A percentile compares a stretch with the other conserved stretches of the same genome.
phyloP scores from a whole-genome alignment of 257 asterid species.

The Scutellaria baicalensis region DNA sequence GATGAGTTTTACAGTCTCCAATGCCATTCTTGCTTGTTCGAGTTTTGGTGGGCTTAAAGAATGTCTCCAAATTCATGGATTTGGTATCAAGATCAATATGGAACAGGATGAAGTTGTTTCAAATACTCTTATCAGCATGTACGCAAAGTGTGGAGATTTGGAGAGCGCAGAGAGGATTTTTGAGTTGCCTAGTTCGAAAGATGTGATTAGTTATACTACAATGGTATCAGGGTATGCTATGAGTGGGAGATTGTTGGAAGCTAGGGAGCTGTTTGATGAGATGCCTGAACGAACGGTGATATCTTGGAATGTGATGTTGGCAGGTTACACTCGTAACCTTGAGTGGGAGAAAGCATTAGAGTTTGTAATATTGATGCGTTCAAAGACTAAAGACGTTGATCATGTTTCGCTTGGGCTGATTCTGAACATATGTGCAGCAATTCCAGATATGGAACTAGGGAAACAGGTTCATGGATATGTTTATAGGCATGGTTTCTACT shows the following conservation, averaged over 20 bases:
- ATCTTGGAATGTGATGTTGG: constrained; percentile 81
- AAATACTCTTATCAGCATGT: constrained; percentile 56
- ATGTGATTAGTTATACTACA: constrained; percentile 48
- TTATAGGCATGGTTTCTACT: constrained; percentile 45
- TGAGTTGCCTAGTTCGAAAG: constrained; percentile 38
- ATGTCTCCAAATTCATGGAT: constrained; percentile 73
- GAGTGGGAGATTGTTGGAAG: constrained; percentile 44
- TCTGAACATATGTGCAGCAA: constrained; percentile 50
- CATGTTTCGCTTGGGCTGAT: constrained; percentile 55
- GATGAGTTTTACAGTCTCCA: constrained; percentile 64
- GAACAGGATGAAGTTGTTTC: constrained; percentile 51
- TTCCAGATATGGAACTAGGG: constrained; percentile 59
- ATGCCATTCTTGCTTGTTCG: constrained; percentile 63
- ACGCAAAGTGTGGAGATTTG: constrained; percentile 56
- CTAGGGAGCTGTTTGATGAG: constrained; percentile 52
- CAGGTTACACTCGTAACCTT: constrained; percentile 43
- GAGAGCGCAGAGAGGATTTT: constrained; percentile 46
- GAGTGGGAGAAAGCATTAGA: constrained; percentile 72
- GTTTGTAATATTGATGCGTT: constrained; percentile 45
- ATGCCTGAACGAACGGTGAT: constrained; percentile 57
- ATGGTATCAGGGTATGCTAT: constrained; percentile 53
- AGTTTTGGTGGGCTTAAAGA: constrained; percentile 40
- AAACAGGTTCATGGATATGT: constrained; percentile 71
- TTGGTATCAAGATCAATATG: constrained; percentile 39
- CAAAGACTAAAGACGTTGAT: constrained; percentile 32